Conservation (phyloP, 208 protist species). For the Wallacemonas sp. region DNA sequence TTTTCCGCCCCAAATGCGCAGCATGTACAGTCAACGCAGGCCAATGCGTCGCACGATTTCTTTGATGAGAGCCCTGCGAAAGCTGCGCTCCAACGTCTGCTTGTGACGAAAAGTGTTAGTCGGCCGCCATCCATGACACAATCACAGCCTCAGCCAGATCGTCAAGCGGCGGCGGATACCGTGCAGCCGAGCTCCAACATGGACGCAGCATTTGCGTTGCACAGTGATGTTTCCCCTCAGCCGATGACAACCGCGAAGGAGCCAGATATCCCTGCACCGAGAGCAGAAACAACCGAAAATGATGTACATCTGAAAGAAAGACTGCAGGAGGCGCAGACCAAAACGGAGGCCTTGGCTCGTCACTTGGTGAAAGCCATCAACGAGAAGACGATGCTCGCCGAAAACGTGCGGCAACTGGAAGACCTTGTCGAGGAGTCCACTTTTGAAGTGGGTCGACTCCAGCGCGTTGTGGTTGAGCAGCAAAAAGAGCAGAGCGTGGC, state of each 20-base stretch:
- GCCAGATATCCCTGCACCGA: too few species aligned
- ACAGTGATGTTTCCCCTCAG: neutral
- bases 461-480: conserved; percentile 50
- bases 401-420: conserved; percentile 63
- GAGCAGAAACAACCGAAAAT: too few species aligned
- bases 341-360: conserved; percentile 77
- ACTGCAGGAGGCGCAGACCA: conserved; percentile 51
- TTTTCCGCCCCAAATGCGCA: neutral
- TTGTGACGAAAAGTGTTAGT: conserved; percentile 4
- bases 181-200: too few species aligned
- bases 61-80: conserved; percentile 55
- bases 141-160: neutral
- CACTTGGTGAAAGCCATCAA: conserved; percentile 77
- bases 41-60: conserved; percentile 16
- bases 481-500: conserved; percentile 23
- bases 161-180: neutral
- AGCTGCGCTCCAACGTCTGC: conserved; percentile 30
- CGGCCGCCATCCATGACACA: too few species aligned
- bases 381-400: conserved; percentile 65
- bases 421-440: conserved; percentile 58
- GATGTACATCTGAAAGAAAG: conserved; percentile 32
- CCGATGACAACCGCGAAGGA: neutral
- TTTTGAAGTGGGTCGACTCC: conserved; percentile 59
- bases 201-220: too few species aligned
- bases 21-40: too few species aligned